Conservation (phyloP, 225 moss, liverwort and hornwort genomes). For the Bryum argenteum region DNA sequence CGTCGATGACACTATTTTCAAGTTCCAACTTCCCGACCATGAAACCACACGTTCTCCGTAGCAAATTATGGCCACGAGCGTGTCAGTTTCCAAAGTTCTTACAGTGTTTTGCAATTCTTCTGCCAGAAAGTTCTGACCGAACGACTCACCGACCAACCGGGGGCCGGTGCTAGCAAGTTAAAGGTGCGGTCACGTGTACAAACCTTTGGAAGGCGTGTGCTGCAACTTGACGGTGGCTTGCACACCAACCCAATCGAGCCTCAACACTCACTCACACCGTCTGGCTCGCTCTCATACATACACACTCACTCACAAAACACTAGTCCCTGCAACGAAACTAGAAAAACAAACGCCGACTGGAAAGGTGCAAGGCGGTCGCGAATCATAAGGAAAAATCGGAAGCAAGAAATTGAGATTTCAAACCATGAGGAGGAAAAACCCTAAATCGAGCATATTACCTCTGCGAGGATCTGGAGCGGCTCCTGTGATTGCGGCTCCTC, state of each 20-base stretch:
- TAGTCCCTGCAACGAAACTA: neutral
- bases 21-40: too few species aligned
- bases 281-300: neutral
- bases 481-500: too few species aligned
- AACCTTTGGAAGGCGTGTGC: constrained; percentile 50
- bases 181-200: constrained; percentile 40
- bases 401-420: too few species aligned
- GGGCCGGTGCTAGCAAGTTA: constrained; percentile 4
- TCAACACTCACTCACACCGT: too few species aligned
- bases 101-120: neutral
- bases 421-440: too few species aligned
- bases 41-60: neutral
- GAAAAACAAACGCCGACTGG: neutral
- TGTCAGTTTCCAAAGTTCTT: neutral
- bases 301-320: neutral
- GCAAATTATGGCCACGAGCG: neutral
- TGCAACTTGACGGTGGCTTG: constrained; percentile 40
- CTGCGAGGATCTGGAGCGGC: too few species aligned
- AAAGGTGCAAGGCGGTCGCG: too few species aligned
- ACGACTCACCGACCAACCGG: constrained; percentile 31
- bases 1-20: neutral
- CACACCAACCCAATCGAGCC: constrained; percentile 33
- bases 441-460: too few species aligned
- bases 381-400: too few species aligned
- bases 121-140: constrained; percentile 18